phyloP scores from a whole-genome alignment of 441 rosid genomes.

The Eutrema salsugineum region DNA sequence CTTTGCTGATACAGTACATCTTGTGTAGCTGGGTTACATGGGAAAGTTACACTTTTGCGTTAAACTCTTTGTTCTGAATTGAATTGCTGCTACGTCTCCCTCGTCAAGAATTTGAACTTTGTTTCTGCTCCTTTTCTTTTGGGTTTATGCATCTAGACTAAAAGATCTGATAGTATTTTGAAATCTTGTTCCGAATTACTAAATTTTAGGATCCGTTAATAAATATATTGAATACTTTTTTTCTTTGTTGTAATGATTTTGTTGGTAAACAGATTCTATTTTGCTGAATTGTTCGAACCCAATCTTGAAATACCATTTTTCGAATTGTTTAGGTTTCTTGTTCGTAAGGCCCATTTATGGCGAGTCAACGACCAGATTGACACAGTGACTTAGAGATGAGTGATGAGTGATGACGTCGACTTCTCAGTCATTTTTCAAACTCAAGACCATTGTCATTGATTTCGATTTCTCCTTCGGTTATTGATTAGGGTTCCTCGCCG shows the following conservation, averaged over 20 bases:
- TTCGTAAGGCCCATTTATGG: neutral
- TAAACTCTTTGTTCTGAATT: neutral
- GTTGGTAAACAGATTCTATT: neutral
- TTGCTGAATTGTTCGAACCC: neutral
- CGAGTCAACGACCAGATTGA: neutral
- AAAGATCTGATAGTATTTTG: too few species aligned
- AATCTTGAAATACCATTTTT: neutral
- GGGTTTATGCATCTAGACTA: neutral
- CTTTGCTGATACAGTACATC: neutral
- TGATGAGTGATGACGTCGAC: neutral
- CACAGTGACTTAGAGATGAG: neutral
- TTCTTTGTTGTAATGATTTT: too few species aligned
- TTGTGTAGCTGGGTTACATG: conserved; percentile 3
- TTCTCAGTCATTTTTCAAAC: neutral
- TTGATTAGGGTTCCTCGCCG: neutral
- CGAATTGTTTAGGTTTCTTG: neutral
- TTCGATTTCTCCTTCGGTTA: neutral
- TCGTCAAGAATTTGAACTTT: neutral
- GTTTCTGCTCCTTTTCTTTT: neutral
- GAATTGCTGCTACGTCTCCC: neutral
- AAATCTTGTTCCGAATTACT: too few species aligned
- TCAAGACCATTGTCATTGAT: neutral
- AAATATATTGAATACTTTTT: too few species aligned
- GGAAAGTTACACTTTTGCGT: neutral
- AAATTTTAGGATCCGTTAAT: too few species aligned